Base-by-base conservation (phyloP, 331 rosid species). In the Telfairia occidentalis region DNA sequence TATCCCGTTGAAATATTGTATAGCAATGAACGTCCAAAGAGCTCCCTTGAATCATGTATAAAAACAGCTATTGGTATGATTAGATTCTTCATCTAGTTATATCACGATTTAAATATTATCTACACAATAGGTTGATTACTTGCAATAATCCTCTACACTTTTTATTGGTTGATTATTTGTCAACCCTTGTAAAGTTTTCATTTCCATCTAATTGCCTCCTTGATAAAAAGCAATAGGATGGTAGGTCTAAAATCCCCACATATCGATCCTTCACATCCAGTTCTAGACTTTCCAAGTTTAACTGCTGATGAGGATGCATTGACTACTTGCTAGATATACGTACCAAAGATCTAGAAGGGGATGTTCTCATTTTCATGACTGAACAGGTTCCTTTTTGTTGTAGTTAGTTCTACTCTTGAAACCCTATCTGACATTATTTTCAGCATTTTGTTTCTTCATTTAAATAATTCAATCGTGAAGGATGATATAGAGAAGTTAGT, bases 401-500 rank as follows among this genome's bases (percentile, higher is more conserved):
- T 5, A 2, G 21, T 23, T 52, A 9, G 38, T 18, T 49, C 23
- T 21, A 37, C 26, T 52, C 29, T 45, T 30, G 29, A 32, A 16
- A 55, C 49, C 29, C 23, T 19, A 10, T 42, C 24, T 73, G 75
- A 24, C 58, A 49, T 80, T 73, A 24, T 67, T 81, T 78, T 54
- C 74, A 30, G n/a, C 30, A 43, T 70, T 66, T 19, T 82, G 70
- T 65, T 52, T 72, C 71, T 52, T 78, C 15, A 64, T 66, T 61
- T 73, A 50, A 55, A 78, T 23, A 38, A 54, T 19, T 40, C 19
- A 35, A 34, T 48, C 75, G 66, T 72, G 29, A 66, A 94, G 98
- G 98, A 94, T 84, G 98, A 94, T 75, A 94, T 94, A 77, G 97
- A 94, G 76, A 94, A 91, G 85, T 87, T 90, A 87, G 96, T 94